Evolutionary conservation across 2,329 filamentous ascomycete genomes (phyloP).

Genomic region (Venturia nashicola): DNA sequence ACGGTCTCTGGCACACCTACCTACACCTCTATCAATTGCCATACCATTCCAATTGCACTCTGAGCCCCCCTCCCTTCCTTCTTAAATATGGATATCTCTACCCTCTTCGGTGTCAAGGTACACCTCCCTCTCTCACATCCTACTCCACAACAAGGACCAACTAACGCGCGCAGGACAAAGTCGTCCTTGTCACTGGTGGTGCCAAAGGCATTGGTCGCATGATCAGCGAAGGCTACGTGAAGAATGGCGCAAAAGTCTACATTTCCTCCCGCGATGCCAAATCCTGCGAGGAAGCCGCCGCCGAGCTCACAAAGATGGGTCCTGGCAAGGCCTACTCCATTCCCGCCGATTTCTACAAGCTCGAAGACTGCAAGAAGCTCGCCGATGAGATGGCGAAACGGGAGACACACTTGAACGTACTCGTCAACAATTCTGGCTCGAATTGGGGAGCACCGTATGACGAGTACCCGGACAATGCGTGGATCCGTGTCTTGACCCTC

Average conservation of each 20-base stretch:
- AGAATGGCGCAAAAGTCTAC: slow-evolving; percentile 55
- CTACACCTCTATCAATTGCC: not conserved
- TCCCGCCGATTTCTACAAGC: slow-evolving; percentile 49
- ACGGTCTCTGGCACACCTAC: not conserved
- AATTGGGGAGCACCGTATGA: slow-evolving; percentile 52
- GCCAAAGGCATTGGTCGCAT: slow-evolving; percentile 53
- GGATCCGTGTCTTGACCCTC: slow-evolving; percentile 45
- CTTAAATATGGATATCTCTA: slow-evolving; percentile 4
- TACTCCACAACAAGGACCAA: not conserved
- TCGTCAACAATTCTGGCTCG: slow-evolving; percentile 55
- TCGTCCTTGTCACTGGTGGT: slow-evolving; percentile 35
- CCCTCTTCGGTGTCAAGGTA: slow-evolving; percentile 9
- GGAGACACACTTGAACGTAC: slow-evolving; percentile 45
- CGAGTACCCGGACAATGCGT: slow-evolving; percentile 39
- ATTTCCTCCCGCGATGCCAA: slow-evolving; percentile 55
- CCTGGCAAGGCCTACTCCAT: slow-evolving; percentile 48
- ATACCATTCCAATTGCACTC: not conserved
- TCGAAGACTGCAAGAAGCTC: slow-evolving; percentile 45
- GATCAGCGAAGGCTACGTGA: slow-evolving; percentile 55
- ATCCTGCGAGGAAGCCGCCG: slow-evolving; percentile 45
- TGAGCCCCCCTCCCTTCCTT: not conserved
- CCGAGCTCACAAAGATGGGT: slow-evolving; percentile 43
- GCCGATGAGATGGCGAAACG: slow-evolving; percentile 42
- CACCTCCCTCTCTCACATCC: no score
- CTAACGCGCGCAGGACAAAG: slow-evolving; percentile 22